Conservation (phyloP, 1,139 yeast species). For the Suhomyces choctaworum region DNA sequence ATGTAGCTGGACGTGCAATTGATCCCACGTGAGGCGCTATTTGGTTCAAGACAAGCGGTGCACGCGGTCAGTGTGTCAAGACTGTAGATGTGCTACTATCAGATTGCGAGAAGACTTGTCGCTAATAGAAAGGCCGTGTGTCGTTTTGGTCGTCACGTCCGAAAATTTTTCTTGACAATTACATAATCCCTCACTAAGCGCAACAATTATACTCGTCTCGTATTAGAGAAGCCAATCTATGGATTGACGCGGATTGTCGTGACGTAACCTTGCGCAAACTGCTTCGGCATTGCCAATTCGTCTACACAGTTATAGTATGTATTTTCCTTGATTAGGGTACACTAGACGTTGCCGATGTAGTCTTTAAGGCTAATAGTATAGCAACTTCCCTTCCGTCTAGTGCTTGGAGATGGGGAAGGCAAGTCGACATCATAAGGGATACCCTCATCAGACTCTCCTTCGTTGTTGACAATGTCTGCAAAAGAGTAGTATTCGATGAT, state of each 20-base stretch:
- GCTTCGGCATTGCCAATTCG: too few species aligned
- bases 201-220: too few species aligned
- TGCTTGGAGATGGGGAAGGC: neutral
- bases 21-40: too few species aligned
- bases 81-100: neutral
- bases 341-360: conserved; percentile 18
- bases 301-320: too few species aligned
- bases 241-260: too few species aligned
- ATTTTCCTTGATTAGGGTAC: too few species aligned
- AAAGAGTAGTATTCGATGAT: conserved; percentile 35
- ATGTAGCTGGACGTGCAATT: too few species aligned
- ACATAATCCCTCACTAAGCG: conserved; percentile 7
- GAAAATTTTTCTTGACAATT: conserved; percentile 12
- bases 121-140: conserved; percentile 4
- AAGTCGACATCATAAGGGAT: neutral
- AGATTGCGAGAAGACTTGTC: conserved; percentile 2
- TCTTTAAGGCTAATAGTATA: conserved; percentile 25
- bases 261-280: too few species aligned
- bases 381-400: conserved; percentile 18
- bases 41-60: too few species aligned
- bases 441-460: conserved; percentile 13
- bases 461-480: conserved; percentile 32
- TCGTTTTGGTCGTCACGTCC: conserved; percentile 11
- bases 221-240: too few species aligned
- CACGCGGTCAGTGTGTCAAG: too few species aligned